A percentile compares a stretch with the other conserved stretches of the same genome.
phyloP scores from a whole-genome alignment of 2,329 filamentous ascomycete species.

The Botryotinia narcissicola region DNA sequence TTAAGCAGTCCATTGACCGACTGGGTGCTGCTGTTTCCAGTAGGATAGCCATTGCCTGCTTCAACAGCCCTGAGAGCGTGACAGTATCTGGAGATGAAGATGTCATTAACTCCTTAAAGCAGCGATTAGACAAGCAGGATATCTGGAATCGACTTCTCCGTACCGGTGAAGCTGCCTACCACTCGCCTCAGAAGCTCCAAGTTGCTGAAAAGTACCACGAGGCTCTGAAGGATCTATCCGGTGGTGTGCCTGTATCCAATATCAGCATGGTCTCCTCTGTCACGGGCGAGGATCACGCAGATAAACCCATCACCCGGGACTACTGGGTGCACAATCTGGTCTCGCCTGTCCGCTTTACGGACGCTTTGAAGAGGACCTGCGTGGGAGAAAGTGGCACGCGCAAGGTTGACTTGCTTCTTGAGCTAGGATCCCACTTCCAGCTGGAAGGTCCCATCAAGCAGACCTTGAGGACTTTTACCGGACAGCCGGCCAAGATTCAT shows the following conservation, averaged over 20 bases:
- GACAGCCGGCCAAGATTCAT: constrained; percentile 3
- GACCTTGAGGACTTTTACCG: constrained; percentile 40
- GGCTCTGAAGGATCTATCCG: not conserved
- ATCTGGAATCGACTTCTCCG: constrained; percentile 26
- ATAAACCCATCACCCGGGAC: not conserved
- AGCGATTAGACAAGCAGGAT: constrained; percentile 25
- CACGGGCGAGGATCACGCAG: constrained; percentile 30
- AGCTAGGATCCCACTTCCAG: constrained; percentile 27
- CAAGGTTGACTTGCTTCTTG: constrained; percentile 14
- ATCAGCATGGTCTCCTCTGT: constrained; percentile 46
- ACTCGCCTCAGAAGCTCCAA: not conserved
- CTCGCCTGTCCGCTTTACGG: constrained; percentile 39
- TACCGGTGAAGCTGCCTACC: not conserved
- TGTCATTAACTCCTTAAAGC: constrained; percentile 23
- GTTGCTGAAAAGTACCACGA: not conserved
- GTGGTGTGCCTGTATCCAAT: not conserved
- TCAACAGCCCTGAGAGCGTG: not conserved
- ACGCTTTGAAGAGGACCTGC: not conserved
- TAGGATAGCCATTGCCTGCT: constrained; percentile 23
- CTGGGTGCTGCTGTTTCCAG: not conserved
- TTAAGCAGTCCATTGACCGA: constrained; percentile 22
- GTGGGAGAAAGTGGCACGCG: not conserved
- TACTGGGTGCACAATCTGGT: constrained; percentile 49
- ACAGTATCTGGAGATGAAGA: not conserved
- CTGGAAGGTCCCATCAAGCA: constrained; percentile 28